phyloP scores from a whole-genome alignment of 2,329 filamentous ascomycete species.

The Grosmannia penicillata region DNA sequence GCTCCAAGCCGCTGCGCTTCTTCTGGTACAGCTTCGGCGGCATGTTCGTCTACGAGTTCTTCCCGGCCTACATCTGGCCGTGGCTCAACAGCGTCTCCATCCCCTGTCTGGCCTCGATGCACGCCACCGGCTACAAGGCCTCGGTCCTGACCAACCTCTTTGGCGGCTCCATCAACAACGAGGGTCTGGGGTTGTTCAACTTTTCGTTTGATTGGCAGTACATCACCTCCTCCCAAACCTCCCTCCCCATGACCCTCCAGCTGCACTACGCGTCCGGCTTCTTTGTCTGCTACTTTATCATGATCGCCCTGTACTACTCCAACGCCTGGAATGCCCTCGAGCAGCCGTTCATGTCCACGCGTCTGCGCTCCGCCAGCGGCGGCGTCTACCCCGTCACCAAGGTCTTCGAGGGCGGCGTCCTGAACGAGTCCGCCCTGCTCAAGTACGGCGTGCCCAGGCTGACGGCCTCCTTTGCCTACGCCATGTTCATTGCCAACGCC shows the following conservation, averaged over 20 bases:
- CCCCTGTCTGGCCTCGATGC: slow-evolving; percentile 36
- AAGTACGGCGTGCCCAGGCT: slow-evolving; percentile 30
- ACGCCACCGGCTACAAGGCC: slow-evolving; percentile 30
- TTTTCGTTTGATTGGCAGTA: slow-evolving; percentile 42
- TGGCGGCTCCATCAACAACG: slow-evolving; percentile 35
- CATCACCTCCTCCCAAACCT: slow-evolving; percentile 38
- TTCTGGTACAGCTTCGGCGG: slow-evolving; percentile 32
- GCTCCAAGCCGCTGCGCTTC: slow-evolving; percentile 32
- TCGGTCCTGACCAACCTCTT: slow-evolving; percentile 30
- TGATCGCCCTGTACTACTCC: slow-evolving; percentile 36
- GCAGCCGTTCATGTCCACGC: slow-evolving; percentile 40
- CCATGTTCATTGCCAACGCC: slow-evolving; percentile 41
- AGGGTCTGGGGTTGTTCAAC: slow-evolving; percentile 33
- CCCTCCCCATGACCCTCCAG: slow-evolving; percentile 36
- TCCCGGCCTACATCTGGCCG: slow-evolving; percentile 39
- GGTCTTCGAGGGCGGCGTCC: slow-evolving; percentile 24
- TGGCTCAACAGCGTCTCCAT: slow-evolving; percentile 41
- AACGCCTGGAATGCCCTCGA: slow-evolving; percentile 30
- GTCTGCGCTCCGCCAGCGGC: slow-evolving; percentile 25
- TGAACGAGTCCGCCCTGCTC: slow-evolving; percentile 25
- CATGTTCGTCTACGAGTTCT: slow-evolving; percentile 36
- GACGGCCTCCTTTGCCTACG: slow-evolving; percentile 33
- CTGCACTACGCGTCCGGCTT: slow-evolving; percentile 29
- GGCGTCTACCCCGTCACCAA: slow-evolving; percentile 22
- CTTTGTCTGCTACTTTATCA: slow-evolving; percentile 31